These are phyloP conservation scores for Dianthus caryophyllus DNA, from an alignment of 148 eudicot genomes.

Conservation along the genomic window DNA sequence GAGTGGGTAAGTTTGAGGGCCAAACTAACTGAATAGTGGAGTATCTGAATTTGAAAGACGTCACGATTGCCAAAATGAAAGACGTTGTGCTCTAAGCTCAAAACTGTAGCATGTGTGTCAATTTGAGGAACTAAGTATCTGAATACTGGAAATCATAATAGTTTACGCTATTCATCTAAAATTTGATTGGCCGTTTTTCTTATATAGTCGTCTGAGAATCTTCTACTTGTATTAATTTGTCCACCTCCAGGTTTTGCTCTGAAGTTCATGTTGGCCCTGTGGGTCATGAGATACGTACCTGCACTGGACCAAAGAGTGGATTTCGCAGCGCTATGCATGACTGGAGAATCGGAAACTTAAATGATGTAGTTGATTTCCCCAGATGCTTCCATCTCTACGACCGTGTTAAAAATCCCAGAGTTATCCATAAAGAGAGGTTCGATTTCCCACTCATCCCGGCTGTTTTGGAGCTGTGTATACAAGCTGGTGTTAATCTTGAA, in stretches of 20 bases:
- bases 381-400: conserved; percentile 57
- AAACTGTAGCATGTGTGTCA: conserved; percentile 7
- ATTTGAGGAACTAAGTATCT: neutral
- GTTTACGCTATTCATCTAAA: neutral
- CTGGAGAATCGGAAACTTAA: conserved; percentile 42
- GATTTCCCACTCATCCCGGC: conserved; percentile 41
- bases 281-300: conserved; percentile 63
- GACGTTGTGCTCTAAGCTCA: neutral
- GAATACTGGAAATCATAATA: neutral
- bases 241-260: conserved; percentile 41
- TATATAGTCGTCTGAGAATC: neutral
- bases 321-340: conserved; percentile 47
- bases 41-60: too few relatives aligned
- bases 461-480: conserved; percentile 57
- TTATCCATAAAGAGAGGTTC: conserved; percentile 45
- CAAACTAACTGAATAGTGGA: too few relatives aligned
- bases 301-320: conserved; percentile 56
- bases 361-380: conserved; percentile 48
- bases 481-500: conserved; percentile 52
- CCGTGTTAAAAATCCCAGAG: conserved; percentile 55
- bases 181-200: neutral
- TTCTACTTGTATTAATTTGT: neutral
- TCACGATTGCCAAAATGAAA: neutral
- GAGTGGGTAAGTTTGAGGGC: too few relatives aligned
- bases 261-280: conserved; percentile 55